A percentile compares a stretch with the other conserved stretches of the same genome.
Conservation (phyloP, 2,329 filamentous ascomycete species). For the Pseudopyricularia javanii region DNA sequence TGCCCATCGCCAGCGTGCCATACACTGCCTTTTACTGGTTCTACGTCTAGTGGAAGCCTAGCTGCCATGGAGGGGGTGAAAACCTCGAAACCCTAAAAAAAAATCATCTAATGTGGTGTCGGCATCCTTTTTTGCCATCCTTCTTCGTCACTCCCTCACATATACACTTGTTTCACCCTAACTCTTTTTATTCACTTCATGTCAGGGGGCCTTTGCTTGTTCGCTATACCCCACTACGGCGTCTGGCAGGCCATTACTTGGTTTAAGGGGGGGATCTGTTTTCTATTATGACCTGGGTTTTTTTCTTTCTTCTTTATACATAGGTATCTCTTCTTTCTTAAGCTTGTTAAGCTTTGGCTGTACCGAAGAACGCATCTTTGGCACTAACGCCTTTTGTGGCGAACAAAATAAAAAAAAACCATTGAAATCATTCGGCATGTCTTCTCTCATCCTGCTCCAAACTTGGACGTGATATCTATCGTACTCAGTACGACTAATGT, state of each 20-base stretch:
- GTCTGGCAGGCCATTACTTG: not conserved
- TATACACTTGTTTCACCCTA: not conserved
- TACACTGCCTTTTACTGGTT: constrained; percentile 50
- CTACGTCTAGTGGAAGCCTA: constrained; percentile 24
- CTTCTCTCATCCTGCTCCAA: no score
- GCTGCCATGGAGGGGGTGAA: no score
- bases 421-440: no score
- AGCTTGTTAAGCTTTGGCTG: not conserved
- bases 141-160: not conserved
- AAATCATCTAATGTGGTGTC: not conserved
- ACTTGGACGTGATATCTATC: no score
- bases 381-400: no score
- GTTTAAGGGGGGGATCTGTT: not conserved
- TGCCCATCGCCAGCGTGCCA: constrained; percentile 34
- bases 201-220: not conserved
- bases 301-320: not conserved
- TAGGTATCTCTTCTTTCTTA: no score
- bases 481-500: no score
- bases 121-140: not conserved
- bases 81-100: not conserved
- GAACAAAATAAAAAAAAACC: no score
- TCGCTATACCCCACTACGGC: not conserved
- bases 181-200: not conserved
- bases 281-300: not conserved
- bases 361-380: no score